Conservation (phyloP, 306 rosid species). For the Quercus dentata region DNA sequence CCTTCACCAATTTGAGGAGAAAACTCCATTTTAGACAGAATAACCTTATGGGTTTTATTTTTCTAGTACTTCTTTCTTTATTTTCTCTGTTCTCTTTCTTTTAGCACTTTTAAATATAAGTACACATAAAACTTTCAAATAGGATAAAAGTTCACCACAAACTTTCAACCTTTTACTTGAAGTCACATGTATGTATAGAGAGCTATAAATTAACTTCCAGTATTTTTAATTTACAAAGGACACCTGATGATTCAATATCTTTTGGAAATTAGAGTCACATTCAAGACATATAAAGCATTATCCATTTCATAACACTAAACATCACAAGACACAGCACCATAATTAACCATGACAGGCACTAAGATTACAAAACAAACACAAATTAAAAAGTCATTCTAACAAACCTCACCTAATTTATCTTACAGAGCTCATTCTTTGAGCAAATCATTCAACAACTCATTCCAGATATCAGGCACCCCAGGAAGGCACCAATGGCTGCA, state of each 20-base stretch:
- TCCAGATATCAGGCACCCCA: slow-evolving; percentile 96
- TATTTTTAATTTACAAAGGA: neutral
- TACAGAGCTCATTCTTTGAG: slow-evolving; percentile 34
- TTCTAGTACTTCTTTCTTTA: too few species aligned
- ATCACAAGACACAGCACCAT: neutral
- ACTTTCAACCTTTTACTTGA: neutral
- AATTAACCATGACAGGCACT: slow-evolving; percentile 19
- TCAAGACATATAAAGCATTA: slow-evolving; percentile 19
- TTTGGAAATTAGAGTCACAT: slow-evolving; percentile 12
- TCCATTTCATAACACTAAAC: slow-evolving; percentile 9
- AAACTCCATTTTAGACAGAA: too few species aligned
- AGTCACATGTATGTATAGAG: too few species aligned
- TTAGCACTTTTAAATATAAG: too few species aligned
- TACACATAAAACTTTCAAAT: too few species aligned
- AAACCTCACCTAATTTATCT: slow-evolving; percentile 28
- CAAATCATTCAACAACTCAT: slow-evolving; percentile 79
- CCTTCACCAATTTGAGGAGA: too few species aligned
- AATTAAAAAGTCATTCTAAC: slow-evolving; percentile 24
- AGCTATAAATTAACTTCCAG: neutral
- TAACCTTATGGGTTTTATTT: too few species aligned
- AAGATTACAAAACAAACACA: slow-evolving; percentile 23
- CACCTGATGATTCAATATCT: neutral
- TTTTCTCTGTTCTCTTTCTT: too few species aligned
- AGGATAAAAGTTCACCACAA: neutral
- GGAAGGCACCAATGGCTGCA: slow-evolving; percentile 99